Base-by-base conservation (phyloP, 768 basidiomycete genomes). In the Mrakia frigida region DNA sequence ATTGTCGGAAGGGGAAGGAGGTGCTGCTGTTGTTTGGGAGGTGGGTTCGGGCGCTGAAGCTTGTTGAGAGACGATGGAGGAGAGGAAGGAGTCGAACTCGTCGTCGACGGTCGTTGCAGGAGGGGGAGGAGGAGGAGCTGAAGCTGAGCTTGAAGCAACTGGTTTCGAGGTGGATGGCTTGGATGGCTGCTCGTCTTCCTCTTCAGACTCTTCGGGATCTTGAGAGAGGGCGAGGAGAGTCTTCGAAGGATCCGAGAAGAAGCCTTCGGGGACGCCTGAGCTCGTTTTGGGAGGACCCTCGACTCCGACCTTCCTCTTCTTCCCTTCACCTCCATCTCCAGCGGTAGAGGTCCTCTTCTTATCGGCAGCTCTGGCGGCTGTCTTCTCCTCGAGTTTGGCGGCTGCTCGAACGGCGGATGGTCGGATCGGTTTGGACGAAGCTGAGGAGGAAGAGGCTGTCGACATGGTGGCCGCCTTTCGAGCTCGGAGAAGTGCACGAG, bases 361-460 rank as follows among this genome's bases (percentile, higher is more conserved):
- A 7, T 65, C 37, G 63, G 63, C 31, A 1, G 35, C 65, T 5
- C 35, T 18, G 35, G 35, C 39, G 39, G 65, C 65, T 39, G 37
- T 68, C 65, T 68, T 35, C 65, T 35, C 35, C 65, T 68, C 65
- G 35, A 68, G 65, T n/a, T 68, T 68, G 65, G 65, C 65, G 16
- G 35, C 35, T 35, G 65, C 65, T 25, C 65, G 65, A 9, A 68
- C 23, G 18, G 35, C 35, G 37, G 65, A 68, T 3, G 65, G 65
- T 3, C 35, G 35, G 65, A 68, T 35, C 18, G 35, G 65, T 25
- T 35, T 39, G 39, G 65, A 68, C 7, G 35, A n/a, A 23, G 65
- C 37, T 16, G 65, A 39, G 33, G 37, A 39, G 37, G 63, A 68
- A 25, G 65, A 37, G 33, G 65, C 21, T 25, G 65, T 21, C 35